Percentiles rank a stretch among this genome's conserved stretches.
These are phyloP conservation scores for Rhodamnia argentea DNA, from an alignment of 345 rosid species.

Conservation along the genomic window DNA sequence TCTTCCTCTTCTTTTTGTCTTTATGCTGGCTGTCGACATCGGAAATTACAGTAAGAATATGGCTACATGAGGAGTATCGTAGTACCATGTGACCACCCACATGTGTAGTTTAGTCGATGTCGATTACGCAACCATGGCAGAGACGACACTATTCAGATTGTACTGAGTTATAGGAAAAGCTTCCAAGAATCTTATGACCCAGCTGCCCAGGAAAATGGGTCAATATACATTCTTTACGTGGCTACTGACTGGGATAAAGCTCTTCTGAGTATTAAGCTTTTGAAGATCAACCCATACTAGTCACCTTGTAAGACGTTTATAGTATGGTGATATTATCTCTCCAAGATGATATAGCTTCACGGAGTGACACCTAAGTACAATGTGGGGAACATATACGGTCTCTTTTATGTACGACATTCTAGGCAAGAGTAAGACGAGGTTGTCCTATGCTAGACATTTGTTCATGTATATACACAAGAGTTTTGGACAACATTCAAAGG, in stretches of 20 bases:
- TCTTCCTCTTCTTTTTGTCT: background rate
- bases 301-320: background rate
- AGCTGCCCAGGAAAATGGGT: background rate
- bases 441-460: background rate
- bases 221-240: background rate
- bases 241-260: background rate
- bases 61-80: background rate
- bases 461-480: background rate
- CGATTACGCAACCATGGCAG: background rate
- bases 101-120: background rate
- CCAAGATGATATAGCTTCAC: background rate
- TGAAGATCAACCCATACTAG: background rate
- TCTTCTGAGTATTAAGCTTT: background rate
- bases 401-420: background rate
- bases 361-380: background rate
- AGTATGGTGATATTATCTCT: background rate
- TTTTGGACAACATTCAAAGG: background rate
- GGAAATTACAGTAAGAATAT: background rate
- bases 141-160: background rate
- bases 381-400: background rate
- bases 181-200: background rate
- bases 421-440: background rate
- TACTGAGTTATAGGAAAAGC: background rate
- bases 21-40: background rate
- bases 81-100: background rate